phyloP scores from a whole-genome alignment of 2,329 filamentous ascomycete genomes.

The Monosporascus sp. region DNA sequence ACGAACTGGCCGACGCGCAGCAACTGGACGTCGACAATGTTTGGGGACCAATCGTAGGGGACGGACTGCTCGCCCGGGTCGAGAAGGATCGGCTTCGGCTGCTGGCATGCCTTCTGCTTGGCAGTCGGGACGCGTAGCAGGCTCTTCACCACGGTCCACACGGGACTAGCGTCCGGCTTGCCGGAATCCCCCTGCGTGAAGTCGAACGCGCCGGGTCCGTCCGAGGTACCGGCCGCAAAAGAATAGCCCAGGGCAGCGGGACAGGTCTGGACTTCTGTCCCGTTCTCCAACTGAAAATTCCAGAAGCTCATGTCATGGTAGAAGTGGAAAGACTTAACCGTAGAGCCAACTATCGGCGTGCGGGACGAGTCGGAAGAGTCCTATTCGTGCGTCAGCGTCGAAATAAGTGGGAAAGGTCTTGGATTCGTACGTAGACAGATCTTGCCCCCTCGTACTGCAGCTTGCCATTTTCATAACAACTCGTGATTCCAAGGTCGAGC shows the following conservation, averaged over 20 bases:
- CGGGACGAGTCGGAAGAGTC: conserved; percentile 40
- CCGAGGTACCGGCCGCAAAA: conserved; percentile 85
- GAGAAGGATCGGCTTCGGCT: conserved; percentile 76
- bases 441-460: conserved; percentile 61
- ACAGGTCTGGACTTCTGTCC: conserved; percentile 67
- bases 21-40: conserved; percentile 82
- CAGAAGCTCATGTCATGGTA: conserved; percentile 75
- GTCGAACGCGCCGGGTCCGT: conserved; percentile 83
- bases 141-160: conserved; percentile 72
- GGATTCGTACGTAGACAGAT: conserved; percentile 32
- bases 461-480: conserved; percentile 69
- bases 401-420: neutral
- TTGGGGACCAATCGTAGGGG: conserved; percentile 83
- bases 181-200: conserved; percentile 80
- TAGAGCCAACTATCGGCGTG: conserved; percentile 54
- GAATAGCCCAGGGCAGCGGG: conserved; percentile 82
- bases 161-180: conserved; percentile 61
- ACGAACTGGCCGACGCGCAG: conserved; percentile 78
- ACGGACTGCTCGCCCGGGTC: conserved; percentile 72
- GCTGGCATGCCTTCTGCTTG: conserved; percentile 69
- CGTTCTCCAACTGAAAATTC: conserved; percentile 67
- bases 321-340: conserved; percentile 73
- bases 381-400: conserved; percentile 29
- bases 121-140: conserved; percentile 64
- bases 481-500: conserved; percentile 66